Conservation (phyloP, 306 rosid species). For the Citrullus amarus region DNA sequence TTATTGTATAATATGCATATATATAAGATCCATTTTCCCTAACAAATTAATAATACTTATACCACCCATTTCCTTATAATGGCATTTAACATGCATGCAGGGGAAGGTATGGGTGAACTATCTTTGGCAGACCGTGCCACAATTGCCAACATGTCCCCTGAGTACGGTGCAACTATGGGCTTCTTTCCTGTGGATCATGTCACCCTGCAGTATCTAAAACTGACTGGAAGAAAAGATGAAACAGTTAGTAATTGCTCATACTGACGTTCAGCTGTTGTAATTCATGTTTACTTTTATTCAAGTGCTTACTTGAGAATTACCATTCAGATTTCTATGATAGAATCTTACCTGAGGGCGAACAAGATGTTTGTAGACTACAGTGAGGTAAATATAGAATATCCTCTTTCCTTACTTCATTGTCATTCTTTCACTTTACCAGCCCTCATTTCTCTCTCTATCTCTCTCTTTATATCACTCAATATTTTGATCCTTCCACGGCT, state of each 20-base stretch:
- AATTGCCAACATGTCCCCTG: slow-evolving; percentile 94
- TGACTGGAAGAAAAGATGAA: slow-evolving; percentile 83
- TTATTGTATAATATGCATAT: not conserved
- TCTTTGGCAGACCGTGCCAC: slow-evolving; percentile 95
- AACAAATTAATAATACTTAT: not conserved
- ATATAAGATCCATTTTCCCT: not conserved
- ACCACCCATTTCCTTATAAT: not conserved
- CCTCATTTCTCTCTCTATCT: not conserved
- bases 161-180: slow-evolving; percentile 98
- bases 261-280: not conserved
- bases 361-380: slow-evolving; percentile 86
- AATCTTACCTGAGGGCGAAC: slow-evolving; percentile 69
- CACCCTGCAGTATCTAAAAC: slow-evolving; percentile 77
- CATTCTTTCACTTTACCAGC: not conserved
- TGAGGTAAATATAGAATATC: slow-evolving; percentile 34
- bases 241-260: slow-evolving; percentile 37
- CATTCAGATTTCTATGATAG: slow-evolving; percentile 69
- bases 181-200: slow-evolving; percentile 97
- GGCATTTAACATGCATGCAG: slow-evolving; percentile 28
- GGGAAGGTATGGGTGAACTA: slow-evolving; percentile 86
- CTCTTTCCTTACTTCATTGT: not conserved
- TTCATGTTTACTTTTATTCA: slow-evolving; percentile 6
- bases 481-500: not conserved
- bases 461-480: not conserved
- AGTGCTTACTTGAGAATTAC: slow-evolving; percentile 23